Evolutionary conservation across 192 early-diverging fungal genomes (phyloP), one percentile per base, ranked within the genome.

Genomic region (Podila epigama): DNA sequence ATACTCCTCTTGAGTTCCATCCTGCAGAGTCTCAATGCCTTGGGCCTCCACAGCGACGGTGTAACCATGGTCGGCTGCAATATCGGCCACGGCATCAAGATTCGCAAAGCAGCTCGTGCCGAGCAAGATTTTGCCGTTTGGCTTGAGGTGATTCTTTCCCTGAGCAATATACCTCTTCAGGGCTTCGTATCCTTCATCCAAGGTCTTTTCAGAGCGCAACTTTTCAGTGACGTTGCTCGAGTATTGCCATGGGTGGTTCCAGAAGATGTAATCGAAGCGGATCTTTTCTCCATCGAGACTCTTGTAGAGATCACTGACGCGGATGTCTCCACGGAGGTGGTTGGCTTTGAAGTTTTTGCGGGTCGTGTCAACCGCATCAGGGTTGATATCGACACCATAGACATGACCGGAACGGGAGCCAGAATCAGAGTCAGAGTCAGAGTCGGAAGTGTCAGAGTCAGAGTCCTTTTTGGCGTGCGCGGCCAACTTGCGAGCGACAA

Each of bases 211-310:
- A 2, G 63, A 20, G 3, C 34, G 36, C 28, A 65, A 53, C 33
- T 65, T 53, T 16, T 33, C 27, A 10, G 42, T 27, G 1, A 65
- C 35, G 0, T 22, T 2, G 1, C 25, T 6, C 0, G 52, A 55
- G 1, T 28, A 40, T 29, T 54, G 63, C 63, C 52, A 65, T 31
- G 52, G 63, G 25, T 40, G 52, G 9, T 65, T 55, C 37, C 51
- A 65, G 48, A 65, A 65, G 52, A 65, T 65, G 11, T 36, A 65
- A n/a, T 65, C 51, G n/a, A n/a, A n/a, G n/a, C n/a, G n/a, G 20
- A 55, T 28, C 15, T 35, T 53, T 39, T 51, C 34, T 5, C n/a
- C 37, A 18, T 55, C 52, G 32, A 65, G 36, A 27, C 22, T 33
- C 6, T 32, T 9, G 52, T 42, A 55, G 36, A 65, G 63, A 54